Evolutionary conservation across 2,329 filamentous ascomycete species (phyloP).

Genomic region (Diplodia corticola): DNA sequence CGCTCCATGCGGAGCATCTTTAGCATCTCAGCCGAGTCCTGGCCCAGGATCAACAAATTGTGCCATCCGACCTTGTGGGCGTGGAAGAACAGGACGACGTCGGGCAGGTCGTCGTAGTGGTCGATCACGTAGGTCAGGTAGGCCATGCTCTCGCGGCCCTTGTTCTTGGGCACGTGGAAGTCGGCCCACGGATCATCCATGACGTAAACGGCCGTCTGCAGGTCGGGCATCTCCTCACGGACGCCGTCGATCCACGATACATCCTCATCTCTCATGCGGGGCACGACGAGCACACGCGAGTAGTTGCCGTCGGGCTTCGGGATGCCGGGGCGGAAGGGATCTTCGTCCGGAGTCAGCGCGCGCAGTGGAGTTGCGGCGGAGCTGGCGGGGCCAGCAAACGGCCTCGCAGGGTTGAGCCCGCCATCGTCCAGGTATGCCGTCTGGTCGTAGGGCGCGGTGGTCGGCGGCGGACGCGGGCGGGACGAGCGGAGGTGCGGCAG

Average conservation of each 20-base stretch:
- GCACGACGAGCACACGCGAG: constrained; percentile 38
- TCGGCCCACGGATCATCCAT: constrained; percentile 53
- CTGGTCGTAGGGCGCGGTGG: not conserved
- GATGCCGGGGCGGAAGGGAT: constrained; percentile 22
- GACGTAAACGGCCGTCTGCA: constrained; percentile 50
- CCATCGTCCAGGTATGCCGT: not conserved
- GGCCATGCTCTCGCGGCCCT: constrained; percentile 62
- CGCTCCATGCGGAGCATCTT: constrained; percentile 53
- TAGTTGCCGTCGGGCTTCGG: constrained; percentile 40
- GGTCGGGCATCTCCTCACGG: constrained; percentile 34
- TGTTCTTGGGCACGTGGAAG: constrained; percentile 57
- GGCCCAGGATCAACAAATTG: constrained; percentile 56
- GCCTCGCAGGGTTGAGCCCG: not conserved
- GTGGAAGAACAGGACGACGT: constrained; percentile 63
- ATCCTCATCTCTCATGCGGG: constrained; percentile 41
- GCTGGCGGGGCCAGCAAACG: constrained; percentile 11
- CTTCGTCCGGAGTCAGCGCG: constrained; percentile 13
- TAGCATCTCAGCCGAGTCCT: constrained; percentile 53
- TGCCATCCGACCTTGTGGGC: constrained; percentile 58
- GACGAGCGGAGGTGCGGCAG: not conserved
- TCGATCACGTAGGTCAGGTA: constrained; percentile 66
- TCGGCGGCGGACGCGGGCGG: not conserved
- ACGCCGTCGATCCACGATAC: constrained; percentile 36
- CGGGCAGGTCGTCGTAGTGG: constrained; percentile 59
- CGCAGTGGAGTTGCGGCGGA: constrained; percentile 1